Evolutionary conservation across 345 rosid species (phyloP).

Genomic region (Eucalyptus fibrosa): DNA sequence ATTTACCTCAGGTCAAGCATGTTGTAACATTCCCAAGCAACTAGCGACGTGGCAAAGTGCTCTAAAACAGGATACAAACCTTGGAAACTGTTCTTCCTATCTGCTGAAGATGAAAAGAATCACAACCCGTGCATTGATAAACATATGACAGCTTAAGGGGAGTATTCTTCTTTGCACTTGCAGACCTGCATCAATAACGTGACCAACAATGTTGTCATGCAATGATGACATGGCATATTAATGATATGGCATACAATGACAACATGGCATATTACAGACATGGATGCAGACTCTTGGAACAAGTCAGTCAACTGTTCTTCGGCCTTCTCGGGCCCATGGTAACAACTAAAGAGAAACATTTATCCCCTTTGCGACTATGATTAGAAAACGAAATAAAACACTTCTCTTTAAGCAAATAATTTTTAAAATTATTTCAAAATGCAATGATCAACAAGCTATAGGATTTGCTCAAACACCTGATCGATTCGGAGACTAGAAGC

Average conservation of each 20-base stretch:
- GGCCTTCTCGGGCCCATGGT: not conserved
- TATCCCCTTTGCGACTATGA: not conserved
- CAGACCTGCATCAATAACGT: constrained; percentile 52
- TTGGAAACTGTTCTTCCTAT: constrained; percentile 80
- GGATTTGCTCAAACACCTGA: not conserved
- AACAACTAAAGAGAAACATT: not conserved
- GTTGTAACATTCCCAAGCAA: not conserved
- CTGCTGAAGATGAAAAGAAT: constrained; percentile 94
- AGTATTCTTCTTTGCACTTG: constrained; percentile 94
- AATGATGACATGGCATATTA: not conserved
- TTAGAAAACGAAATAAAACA: not conserved
- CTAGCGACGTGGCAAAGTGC: not conserved
- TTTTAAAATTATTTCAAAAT: not conserved
- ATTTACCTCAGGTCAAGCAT: not conserved
- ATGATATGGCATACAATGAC: not conserved
- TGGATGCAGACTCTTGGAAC: not conserved
- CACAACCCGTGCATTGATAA: constrained; percentile 93
- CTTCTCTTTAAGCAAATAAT: not conserved
- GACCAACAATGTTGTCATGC: no score
- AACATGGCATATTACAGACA: not conserved
- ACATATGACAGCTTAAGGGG: constrained; percentile 97
- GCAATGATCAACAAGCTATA: not conserved
- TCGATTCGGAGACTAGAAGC: not conserved
- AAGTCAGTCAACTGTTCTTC: not conserved
- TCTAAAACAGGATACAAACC: constrained; percentile 25